Percentiles rank a stretch among this genome's conserved stretches.
Conservation (phyloP, 2,329 filamentous ascomycete species). For the Trichoderma cornu-damae region DNA sequence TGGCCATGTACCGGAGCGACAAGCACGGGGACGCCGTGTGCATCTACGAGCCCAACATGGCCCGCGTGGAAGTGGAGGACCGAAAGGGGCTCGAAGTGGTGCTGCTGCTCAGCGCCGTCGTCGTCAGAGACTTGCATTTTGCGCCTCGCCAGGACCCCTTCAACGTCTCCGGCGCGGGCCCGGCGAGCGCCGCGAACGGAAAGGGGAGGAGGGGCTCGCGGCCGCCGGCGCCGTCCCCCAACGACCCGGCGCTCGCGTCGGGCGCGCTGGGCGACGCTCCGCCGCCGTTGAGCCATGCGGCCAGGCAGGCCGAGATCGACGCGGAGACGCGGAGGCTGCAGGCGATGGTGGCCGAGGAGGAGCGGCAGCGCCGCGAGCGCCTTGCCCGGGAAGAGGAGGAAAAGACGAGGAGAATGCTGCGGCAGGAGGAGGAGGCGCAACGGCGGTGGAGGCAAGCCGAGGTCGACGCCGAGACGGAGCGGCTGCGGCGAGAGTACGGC, state of each 20-base stretch:
- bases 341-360: slow-evolving; percentile 46
- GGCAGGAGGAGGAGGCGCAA: slow-evolving; percentile 59
- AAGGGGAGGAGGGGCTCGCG: slow-evolving; percentile 36
- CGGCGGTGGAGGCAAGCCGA: slow-evolving; percentile 49
- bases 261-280: slow-evolving; percentile 36
- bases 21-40: slow-evolving; percentile 64
- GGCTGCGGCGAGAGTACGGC: slow-evolving; percentile 65
- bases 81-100: slow-evolving; percentile 87
- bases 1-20: slow-evolving; percentile 76
- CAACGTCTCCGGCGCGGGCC: slow-evolving; percentile 55
- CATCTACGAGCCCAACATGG: slow-evolving; percentile 88
- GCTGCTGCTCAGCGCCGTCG: slow-evolving; percentile 58
- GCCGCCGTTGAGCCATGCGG: slow-evolving; percentile 24
- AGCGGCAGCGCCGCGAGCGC: slow-evolving; percentile 51
- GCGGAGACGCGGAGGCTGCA: slow-evolving; percentile 72
- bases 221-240: slow-evolving; percentile 29
- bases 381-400: slow-evolving; percentile 52
- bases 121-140: slow-evolving; percentile 61
- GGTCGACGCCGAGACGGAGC: slow-evolving; percentile 76
- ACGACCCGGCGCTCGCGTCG: slow-evolving; percentile 27
- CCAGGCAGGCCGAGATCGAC: slow-evolving; percentile 49
- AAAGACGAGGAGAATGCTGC: slow-evolving; percentile 59
- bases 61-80: slow-evolving; percentile 87
- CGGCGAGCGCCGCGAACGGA: slow-evolving; percentile 19
- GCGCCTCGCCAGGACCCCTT: slow-evolving; percentile 68